Evolutionary conservation across 495 filamentous ascomycete species (phyloP).

Genomic region (Penicillium canescens): DNA sequence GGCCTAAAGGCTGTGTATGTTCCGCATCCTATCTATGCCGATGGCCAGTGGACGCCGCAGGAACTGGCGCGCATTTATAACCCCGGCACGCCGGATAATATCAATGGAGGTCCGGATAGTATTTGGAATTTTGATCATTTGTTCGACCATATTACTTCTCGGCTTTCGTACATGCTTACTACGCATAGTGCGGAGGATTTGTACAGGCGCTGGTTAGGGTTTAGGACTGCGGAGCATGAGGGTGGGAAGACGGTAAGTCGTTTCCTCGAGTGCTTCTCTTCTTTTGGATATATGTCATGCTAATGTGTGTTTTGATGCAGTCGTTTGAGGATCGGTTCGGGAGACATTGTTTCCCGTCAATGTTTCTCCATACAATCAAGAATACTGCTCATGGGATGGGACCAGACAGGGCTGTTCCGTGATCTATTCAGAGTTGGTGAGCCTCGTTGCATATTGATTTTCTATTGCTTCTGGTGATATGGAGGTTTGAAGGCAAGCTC

Average conservation of each 20-base stretch:
- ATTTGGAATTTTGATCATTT: conserved; percentile 25
- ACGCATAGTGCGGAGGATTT: conserved; percentile 26
- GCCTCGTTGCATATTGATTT: too few species aligned
- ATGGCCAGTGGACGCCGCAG: conserved; percentile 32
- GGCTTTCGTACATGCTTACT: conserved; percentile 32
- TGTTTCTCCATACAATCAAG: conserved; percentile 29
- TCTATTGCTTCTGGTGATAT: too few species aligned
- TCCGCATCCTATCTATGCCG: conserved; percentile 67
- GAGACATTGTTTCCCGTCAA: conserved; percentile 29
- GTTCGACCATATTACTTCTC: conserved; percentile 28
- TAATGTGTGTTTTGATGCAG: conserved; percentile 1
- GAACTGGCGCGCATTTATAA: conserved; percentile 27
- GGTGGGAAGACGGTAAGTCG: conserved; percentile 22
- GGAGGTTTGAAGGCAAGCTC: too few species aligned
- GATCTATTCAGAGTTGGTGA: neutral
- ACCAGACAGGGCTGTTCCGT: conserved; percentile 19
- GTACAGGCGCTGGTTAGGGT: conserved; percentile 28
- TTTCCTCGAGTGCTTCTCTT: neutral
- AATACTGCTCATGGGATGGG: conserved; percentile 17
- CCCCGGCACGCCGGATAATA: conserved; percentile 23
- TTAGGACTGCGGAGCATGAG: conserved; percentile 19
- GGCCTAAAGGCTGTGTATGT: conserved; percentile 58
- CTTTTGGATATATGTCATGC: neutral
- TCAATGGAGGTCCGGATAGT: conserved; percentile 23
- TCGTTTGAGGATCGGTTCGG: conserved; percentile 14